Evolutionary conservation across 768 basidiomycete species (phyloP), one percentile per base, ranked within the genome.

Genomic region (Phaeotremella skinneri): DNA sequence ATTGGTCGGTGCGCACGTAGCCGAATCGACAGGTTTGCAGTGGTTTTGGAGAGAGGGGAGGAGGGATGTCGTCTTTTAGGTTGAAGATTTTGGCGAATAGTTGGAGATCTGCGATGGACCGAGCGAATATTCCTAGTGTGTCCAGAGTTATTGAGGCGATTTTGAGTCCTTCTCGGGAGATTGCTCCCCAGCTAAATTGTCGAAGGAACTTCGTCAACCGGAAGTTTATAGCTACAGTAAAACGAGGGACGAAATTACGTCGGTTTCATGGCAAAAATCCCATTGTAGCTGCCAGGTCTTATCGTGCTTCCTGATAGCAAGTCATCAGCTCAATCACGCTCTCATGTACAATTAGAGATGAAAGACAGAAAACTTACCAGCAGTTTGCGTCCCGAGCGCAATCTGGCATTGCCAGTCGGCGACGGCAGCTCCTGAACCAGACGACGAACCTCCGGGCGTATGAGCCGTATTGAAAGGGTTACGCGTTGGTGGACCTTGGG

Each of bases 371-470:
- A 29, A 37, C 47, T 49, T 41, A 62, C 43, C 25, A 11, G 29
- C 61, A 11, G 62, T 71, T 58, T 64, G 60, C 23, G 70, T 74
- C 21, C 74, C 75, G 21, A 76, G 64, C 0, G 70, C 67, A 16
- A 76, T 26, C 1, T 70, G 69, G 31, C 63, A 62, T 56, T 78
- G 75, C 52, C 60, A 72, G 52, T 78, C 75, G n/a, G 66, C 64
- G 2, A 78, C 75, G 0, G 66, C 72, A 0, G 75, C 76, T 29
- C 66, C 75, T 1, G 72, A 74, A 0, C 76, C 76, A 3, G 74
- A 71, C 1, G 72, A 74, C 3, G 67, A 70, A 0, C 75, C 75
- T 2, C 76, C 76, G 7, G 76, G 74, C 0, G 74, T 73, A 2
- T 69, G 64, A 14, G 30, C 51, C 0, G 62, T 39, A 56, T 78